Evolutionary conservation across 352 stramenopile genomes (phyloP).

Genomic region (Globisporangium heterothallicum): DNA sequence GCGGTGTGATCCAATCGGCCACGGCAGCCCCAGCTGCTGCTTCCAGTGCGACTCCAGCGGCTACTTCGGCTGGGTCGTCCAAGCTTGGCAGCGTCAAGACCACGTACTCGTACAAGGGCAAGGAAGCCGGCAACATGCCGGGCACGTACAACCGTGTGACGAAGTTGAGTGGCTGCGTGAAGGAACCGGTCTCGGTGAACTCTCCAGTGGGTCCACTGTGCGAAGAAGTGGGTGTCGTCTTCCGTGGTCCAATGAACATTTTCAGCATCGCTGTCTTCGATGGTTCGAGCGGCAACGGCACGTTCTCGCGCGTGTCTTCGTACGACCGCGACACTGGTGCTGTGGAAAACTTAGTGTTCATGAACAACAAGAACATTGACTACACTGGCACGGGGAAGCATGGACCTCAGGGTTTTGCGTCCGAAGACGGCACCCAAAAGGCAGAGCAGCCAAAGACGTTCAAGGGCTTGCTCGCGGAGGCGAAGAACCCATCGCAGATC

Average conservation of each 20-base stretch:
- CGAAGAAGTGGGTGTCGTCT: constrained; percentile 58
- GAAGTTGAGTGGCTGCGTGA: constrained; percentile 28
- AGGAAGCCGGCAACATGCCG: constrained; percentile 41
- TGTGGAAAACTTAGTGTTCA: constrained; percentile 57
- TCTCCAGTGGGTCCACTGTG: constrained; percentile 50
- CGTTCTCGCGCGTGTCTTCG: constrained; percentile 30
- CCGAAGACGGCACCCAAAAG: constrained; percentile 27
- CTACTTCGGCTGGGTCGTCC: background rate
- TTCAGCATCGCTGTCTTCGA: constrained; percentile 51
- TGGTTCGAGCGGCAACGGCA: constrained; percentile 1
- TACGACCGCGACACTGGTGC: constrained; percentile 27
- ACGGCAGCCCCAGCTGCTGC: constrained; percentile 1
- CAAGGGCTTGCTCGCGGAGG: constrained; percentile 34
- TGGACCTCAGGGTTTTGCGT: constrained; percentile 49
- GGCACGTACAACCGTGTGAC: constrained; percentile 53
- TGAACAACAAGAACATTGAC: constrained; percentile 79
- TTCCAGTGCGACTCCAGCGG: constrained; percentile 3
- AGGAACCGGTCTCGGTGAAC: constrained; percentile 32
- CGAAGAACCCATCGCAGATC: constrained; percentile 21
- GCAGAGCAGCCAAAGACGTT: constrained; percentile 31
- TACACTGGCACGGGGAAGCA: constrained; percentile 29
- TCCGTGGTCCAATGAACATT: constrained; percentile 57
- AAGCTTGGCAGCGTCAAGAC: constrained; percentile 28
- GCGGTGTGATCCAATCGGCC: background rate
- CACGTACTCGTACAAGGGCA: constrained; percentile 43